Evolutionary conservation across 2,329 filamentous ascomycete genomes (phyloP), one percentile per base, ranked within the genome.

Genomic region (Fusarium drepaniforme): DNA sequence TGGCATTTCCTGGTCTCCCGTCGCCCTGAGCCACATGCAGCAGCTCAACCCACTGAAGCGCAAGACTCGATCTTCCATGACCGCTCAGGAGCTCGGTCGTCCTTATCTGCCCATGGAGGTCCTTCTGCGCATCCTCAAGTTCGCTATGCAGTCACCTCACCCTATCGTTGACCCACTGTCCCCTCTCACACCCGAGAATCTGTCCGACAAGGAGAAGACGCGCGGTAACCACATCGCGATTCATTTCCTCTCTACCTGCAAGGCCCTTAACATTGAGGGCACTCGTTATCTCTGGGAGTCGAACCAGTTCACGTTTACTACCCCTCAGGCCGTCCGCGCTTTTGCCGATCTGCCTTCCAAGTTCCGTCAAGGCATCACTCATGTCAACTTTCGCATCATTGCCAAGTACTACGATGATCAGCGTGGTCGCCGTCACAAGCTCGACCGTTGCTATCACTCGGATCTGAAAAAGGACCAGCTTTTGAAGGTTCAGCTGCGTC

Each of bases 361-460:
- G 6, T 85, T 85, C 66, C 87, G 89, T 18, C 79, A 83, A 37
- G 79, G 81, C 13, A 84, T 91, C 64, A 82, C 83, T 28, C 81
- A 85, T 66, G 80, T 88, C 75, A 89, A 83, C 33, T 81, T 90
- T 46, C 88, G 89, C 49, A 81, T 90, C 75, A 86, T 90, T 68
- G 89, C 88, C 12, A 84, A 83, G 62, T 90, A 88, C 77, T 91
- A 89, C 70, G 88, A 90, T 66, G 88, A 90, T 59, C 83, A 86
- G 57, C 81, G 79, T 4, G 60, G 64, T 57, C 80, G 81, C 13
- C 84, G 82, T 42, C 86, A 86, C 72, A 84, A 83, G 71, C 80
- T 87, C 53, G 82, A 82, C 30, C 81, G 80, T 25, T 80, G 79
- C 11, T 86, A 89, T 71, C 87, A 89, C 70, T 79, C 80, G 3